Conservation (phyloP, 768 basidiomycete genomes). For the Tulasnella sp. region DNA sequence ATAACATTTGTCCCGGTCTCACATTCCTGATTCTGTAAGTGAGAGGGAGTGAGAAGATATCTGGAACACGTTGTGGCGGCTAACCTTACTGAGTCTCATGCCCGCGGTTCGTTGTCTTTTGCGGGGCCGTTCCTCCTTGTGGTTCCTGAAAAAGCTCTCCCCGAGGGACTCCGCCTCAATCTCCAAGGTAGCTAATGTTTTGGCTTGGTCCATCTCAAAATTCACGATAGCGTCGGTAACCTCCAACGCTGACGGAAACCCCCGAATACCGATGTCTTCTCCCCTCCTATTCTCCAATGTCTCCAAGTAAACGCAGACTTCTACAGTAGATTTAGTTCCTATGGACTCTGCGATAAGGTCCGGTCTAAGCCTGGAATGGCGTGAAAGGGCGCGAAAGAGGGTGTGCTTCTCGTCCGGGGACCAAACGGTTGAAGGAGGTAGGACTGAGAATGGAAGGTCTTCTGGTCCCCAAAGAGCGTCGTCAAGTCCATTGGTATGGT, state of each 20-base stretch:
- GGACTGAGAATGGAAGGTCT: neutral
- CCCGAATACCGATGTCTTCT: neutral
- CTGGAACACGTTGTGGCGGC: neutral
- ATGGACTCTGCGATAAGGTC: neutral
- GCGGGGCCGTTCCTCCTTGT: neutral
- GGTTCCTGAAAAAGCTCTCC: neutral
- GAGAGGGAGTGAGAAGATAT: neutral
- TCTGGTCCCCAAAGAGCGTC: neutral
- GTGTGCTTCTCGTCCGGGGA: neutral
- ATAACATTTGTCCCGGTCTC: neutral
- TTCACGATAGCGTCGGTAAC: neutral
- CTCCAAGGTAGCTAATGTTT: neutral
- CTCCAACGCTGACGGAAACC: neutral
- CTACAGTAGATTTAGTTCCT: neutral
- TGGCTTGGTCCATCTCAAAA: neutral
- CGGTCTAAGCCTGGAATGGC: neutral
- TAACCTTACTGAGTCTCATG: neutral
- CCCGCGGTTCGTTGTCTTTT: neutral
- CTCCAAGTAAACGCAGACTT: conserved; percentile 4
- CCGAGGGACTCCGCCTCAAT: neutral
- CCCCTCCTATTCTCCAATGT: neutral
- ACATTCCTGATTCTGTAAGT: neutral
- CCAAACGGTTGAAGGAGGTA: neutral
- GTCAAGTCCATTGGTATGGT: neutral
- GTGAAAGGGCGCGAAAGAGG: neutral